Evolutionary conservation across 495 filamentous ascomycete genomes (phyloP).

Genomic region (Neurospora tetraspora): DNA sequence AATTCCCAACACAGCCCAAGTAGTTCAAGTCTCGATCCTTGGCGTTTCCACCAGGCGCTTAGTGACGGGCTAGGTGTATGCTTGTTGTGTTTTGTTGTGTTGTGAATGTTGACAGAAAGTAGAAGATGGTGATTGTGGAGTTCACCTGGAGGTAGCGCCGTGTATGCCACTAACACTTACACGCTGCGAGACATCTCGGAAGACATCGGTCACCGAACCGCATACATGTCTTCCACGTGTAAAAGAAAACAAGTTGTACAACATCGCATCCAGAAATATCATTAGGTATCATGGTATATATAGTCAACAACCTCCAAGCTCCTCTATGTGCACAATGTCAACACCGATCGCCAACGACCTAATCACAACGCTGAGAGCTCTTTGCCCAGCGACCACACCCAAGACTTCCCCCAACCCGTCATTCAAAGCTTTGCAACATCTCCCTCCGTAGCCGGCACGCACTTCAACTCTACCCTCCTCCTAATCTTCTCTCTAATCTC

Average conservation of each 20-base stretch:
- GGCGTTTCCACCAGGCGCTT: neutral
- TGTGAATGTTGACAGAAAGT: neutral
- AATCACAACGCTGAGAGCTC: neutral
- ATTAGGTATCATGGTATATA: neutral
- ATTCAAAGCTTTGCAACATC: neutral
- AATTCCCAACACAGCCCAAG: neutral
- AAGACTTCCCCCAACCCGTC: neutral
- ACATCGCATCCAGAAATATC: neutral
- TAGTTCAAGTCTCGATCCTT: neutral
- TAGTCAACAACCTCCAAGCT: neutral
- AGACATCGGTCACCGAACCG: neutral
- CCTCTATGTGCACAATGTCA: neutral
- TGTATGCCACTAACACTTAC: neutral
- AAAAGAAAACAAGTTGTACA: neutral
- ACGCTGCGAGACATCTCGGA: neutral
- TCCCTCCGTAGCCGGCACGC: neutral
- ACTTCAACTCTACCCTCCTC: slow-evolving; percentile 23
- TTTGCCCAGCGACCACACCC: neutral
- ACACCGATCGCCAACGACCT: neutral
- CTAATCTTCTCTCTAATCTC: slow-evolving; percentile 44
- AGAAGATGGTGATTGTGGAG: neutral
- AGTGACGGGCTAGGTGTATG: neutral
- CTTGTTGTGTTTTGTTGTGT: neutral
- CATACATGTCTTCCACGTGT: neutral
- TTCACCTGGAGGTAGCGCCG: neutral